Conservation (phyloP, 768 basidiomycete species). For the Paxillus ammoniavirescens region DNA sequence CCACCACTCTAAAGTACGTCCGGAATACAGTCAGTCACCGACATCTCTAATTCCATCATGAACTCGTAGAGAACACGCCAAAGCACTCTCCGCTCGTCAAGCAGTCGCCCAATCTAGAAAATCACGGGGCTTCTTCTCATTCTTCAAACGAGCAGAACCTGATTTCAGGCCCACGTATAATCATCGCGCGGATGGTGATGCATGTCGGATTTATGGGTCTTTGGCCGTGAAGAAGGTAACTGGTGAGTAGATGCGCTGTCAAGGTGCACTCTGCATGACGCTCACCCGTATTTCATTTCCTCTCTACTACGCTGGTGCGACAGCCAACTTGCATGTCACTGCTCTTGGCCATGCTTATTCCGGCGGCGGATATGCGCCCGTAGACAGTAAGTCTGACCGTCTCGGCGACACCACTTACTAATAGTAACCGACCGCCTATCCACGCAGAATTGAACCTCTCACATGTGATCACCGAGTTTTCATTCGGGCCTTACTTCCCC, state of each 20-base stretch:
- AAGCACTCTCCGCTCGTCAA: constrained; percentile 64
- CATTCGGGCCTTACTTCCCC: constrained; percentile 95
- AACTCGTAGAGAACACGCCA: constrained; percentile 55
- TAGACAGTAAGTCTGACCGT: constrained; percentile 56
- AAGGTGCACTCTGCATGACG: not conserved
- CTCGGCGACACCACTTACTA: not conserved
- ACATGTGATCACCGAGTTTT: constrained; percentile 95
- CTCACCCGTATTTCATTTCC: not conserved
- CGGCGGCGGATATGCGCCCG: constrained; percentile 83
- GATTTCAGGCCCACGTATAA: constrained; percentile 74
- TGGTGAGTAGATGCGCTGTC: constrained; percentile 40
- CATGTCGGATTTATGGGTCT: constrained; percentile 88
- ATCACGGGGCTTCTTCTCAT: constrained; percentile 72
- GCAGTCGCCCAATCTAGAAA: constrained; percentile 70
- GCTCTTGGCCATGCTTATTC: constrained; percentile 94
- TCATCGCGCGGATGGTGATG: constrained; percentile 62
- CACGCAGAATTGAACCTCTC: constrained; percentile 89
- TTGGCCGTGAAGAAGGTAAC: constrained; percentile 87
- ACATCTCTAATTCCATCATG: not conserved
- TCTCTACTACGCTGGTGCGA: too few species aligned
- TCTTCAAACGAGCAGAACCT: constrained; percentile 43
- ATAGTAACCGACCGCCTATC: not conserved
- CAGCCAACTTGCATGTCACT: constrained; percentile 91
- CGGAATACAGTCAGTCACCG: not conserved
- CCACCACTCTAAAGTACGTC: constrained; percentile 62